Evolutionary conservation across 2,329 filamentous ascomycete species (phyloP).

Genomic region (Fusarium musae): DNA sequence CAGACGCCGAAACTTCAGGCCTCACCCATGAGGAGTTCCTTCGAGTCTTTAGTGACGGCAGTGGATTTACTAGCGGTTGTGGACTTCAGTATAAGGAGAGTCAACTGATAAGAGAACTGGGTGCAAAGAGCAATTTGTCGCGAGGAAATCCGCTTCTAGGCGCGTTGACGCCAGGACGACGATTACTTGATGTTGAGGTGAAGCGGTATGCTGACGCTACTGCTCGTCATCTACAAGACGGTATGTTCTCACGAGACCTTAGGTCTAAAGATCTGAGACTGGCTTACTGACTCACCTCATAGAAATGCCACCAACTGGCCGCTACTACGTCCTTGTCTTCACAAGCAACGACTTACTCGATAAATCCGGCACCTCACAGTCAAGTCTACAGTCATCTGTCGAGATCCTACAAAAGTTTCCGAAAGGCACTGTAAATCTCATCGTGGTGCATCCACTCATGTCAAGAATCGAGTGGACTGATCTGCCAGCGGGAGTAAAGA

Average conservation of each 20-base stretch:
- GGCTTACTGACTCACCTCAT: neutral
- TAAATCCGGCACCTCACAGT: neutral
- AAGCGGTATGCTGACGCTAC: slow-evolving; percentile 19
- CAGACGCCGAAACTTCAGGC: neutral
- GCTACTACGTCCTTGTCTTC: neutral
- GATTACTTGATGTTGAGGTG: slow-evolving; percentile 8
- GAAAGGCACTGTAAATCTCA: neutral
- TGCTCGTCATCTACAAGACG: neutral
- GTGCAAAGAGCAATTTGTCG: neutral
- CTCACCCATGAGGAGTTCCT: slow-evolving; percentile 20
- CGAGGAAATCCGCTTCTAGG: neutral
- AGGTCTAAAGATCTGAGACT: rapidly evolving
- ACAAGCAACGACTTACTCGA: neutral
- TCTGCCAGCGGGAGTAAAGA: neutral
- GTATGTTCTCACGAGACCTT: rapidly evolving
- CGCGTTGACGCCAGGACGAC: neutral
- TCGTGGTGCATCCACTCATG: neutral
- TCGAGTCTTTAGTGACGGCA: slow-evolving; percentile 7
- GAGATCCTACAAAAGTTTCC: neutral
- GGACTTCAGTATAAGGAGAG: slow-evolving; percentile 13
- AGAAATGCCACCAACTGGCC: slow-evolving; percentile 17
- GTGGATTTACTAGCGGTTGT: slow-evolving; percentile 14
- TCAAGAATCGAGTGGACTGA: slow-evolving; percentile 15
- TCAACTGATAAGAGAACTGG: neutral
- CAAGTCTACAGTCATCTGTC: neutral